Evolutionary conservation across 768 basidiomycete species (phyloP), one percentile per base, ranked within the genome.

Genomic region (Symmetrospora coprosmae): DNA sequence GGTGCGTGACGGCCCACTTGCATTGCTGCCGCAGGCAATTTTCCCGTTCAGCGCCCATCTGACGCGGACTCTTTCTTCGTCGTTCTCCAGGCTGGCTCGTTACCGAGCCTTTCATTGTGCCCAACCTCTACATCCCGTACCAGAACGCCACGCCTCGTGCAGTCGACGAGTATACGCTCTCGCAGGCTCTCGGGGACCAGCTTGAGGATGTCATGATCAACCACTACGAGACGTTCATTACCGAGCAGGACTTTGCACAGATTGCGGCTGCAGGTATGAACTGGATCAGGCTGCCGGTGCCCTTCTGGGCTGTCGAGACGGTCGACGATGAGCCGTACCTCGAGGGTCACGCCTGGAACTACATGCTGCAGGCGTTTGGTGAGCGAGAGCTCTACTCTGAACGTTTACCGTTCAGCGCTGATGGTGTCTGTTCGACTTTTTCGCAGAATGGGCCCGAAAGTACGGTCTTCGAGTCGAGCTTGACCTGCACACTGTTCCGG

Each of bases 171-270:
- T 91, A 84, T 84, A 85, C 84, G 1, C 77, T 92, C 49, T 81
- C 81, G 62, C 66, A 78, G 27, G 84, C 87, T 80, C 75, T 80
- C 31, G 76, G 78, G 7, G 83, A 86, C 66, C 78, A 81, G 9
- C 78, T 84, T 38, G 75, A 74, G 47, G 82, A 49, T 72, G 86
- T 41, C 72, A 74, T 99, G 59, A 86, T 87, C 71, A 74, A 81
- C 35, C 94, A 99, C 71, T 99, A 97, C 72, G 76, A 83, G 65
- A 90, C 90, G 0, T 97, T 97, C 73, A 88, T 97, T 67, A 97
- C 90, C 28, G 91, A 97, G 70, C 73, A 83, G 69, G 92, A 97
- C 70, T 96, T 96, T 69, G 89, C 89, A 11, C 75, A 86, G 65
- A 91, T 97, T 60, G 90, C 91, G 28, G 85, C 77, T 19, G 91